Percentiles rank a stretch among this genome's conserved stretches.
phyloP scores from a whole-genome alignment of 805 yeast species.

The Pachysolen tannophilus region DNA sequence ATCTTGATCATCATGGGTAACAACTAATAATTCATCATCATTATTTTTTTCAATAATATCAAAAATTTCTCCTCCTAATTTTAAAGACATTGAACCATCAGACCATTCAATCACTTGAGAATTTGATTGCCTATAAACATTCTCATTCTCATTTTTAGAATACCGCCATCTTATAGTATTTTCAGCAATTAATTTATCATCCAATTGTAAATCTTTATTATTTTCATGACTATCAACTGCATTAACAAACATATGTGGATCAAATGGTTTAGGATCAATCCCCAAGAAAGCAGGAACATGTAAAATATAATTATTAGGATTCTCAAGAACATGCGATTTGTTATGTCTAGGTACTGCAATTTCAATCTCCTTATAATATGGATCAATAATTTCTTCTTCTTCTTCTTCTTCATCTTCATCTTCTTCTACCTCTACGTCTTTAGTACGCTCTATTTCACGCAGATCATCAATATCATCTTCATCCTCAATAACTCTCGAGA shows the following conservation, averaged over 20 bases:
- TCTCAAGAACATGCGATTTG: slow-evolving; percentile 29
- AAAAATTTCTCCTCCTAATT: slow-evolving; percentile 80
- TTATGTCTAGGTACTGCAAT: slow-evolving; percentile 45
- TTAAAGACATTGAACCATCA: slow-evolving; percentile 82
- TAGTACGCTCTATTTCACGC: slow-evolving; percentile 10
- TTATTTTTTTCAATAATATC: slow-evolving; percentile 62
- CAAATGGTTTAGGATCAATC: slow-evolving; percentile 83
- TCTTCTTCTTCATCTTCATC: slow-evolving; percentile 26
- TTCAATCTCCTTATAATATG: slow-evolving; percentile 29
- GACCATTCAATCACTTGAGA: slow-evolving; percentile 90
- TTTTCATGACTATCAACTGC: slow-evolving; percentile 26
- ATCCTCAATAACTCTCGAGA: slow-evolving; percentile 20
- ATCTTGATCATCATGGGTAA: slow-evolving; percentile 64
- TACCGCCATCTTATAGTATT: slow-evolving; percentile 95
- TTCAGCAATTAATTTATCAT: slow-evolving; percentile 62
- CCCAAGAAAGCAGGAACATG: slow-evolving; percentile 78
- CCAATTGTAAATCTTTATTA: slow-evolving; percentile 41
- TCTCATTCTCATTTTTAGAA: slow-evolving; percentile 61
- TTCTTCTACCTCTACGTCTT: slow-evolving; percentile 24
- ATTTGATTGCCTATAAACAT: slow-evolving; percentile 78
- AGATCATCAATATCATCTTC: slow-evolving; percentile 23
- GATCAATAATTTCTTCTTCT: slow-evolving; percentile 11
- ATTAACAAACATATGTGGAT: slow-evolving; percentile 46
- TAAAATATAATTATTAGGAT: slow-evolving; percentile 30
- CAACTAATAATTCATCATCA: slow-evolving; percentile 64